These are phyloP conservation scores for Neofusicoccum laricinum DNA, from an alignment of 2,329 filamentous ascomycete species.

Conservation along the genomic window DNA sequence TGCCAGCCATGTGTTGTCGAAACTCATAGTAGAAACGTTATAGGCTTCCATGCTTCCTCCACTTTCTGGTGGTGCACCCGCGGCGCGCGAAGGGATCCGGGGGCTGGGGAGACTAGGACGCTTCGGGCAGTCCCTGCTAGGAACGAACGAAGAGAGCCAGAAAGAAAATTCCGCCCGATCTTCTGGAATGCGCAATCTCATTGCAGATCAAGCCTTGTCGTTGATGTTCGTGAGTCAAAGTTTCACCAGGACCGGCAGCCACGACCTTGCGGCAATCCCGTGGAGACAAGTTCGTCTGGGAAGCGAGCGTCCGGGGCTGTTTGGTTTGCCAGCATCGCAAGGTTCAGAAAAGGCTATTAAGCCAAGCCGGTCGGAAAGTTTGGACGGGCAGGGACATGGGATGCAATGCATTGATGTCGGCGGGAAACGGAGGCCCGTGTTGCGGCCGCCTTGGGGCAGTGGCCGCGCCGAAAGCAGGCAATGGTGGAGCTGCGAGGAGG, in stretches of 20 bases:
- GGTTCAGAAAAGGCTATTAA: constrained; percentile 9
- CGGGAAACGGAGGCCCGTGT: background rate
- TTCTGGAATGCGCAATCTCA: constrained; percentile 14
- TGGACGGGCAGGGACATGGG: background rate
- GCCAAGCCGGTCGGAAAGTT: constrained; percentile 9
- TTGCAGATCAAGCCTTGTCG: constrained; percentile 1
- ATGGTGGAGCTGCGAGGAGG: background rate
- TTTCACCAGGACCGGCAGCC: background rate
- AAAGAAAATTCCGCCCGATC: background rate
- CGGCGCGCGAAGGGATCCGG: background rate
- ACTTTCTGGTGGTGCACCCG: too few species aligned
- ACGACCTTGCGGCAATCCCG: background rate
- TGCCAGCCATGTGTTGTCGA: background rate
- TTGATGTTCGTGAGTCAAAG: background rate
- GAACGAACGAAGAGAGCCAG: background rate
- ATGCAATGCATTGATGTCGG: background rate
- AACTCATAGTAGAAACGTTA: background rate
- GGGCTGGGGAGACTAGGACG: background rate
- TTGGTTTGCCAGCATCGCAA: constrained; percentile 8
- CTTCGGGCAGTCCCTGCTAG: background rate
- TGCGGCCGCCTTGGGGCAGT: background rate
- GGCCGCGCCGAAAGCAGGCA: background rate
- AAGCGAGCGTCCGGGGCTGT: background rate
- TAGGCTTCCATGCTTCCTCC: background rate
- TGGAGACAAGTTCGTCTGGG: constrained; percentile 1